Evolutionary conservation across 139 green algal genomes (phyloP).

Genomic region (Micractinium sp.): DNA sequence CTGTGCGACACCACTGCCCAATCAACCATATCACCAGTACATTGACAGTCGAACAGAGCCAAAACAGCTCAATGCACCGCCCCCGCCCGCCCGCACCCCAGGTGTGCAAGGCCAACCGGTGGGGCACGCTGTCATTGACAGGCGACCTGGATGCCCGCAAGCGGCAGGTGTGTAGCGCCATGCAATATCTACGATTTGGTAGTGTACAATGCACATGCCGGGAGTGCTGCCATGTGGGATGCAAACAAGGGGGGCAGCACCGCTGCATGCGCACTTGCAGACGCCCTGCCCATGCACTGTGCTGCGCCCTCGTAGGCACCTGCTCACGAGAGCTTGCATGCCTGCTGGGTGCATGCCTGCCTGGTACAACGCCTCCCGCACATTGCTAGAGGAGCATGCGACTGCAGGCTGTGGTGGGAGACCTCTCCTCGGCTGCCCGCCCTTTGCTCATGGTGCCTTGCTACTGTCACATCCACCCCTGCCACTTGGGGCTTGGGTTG

Average conservation of each 20-base stretch:
- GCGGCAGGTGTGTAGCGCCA: constrained; percentile 74
- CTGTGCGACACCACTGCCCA: not conserved
- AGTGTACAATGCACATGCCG: too few species aligned
- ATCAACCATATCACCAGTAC: too few species aligned
- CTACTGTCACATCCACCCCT: not conserved
- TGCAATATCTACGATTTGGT: too few species aligned
- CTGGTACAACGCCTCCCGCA: not conserved
- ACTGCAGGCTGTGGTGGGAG: too few species aligned
- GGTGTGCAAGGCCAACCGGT: constrained; percentile 86
- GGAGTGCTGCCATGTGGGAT: too few species aligned
- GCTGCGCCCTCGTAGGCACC: not conserved
- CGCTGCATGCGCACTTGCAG: not conserved
- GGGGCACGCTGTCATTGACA: constrained; percentile 88
- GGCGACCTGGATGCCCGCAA: constrained; percentile 89
- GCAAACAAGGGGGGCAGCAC: not conserved
- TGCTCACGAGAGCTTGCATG: not conserved
- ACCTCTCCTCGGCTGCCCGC: too few species aligned
- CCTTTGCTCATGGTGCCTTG: too few species aligned
- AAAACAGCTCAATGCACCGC: not conserved
- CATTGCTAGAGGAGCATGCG: too few species aligned
- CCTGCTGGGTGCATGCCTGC: not conserved
- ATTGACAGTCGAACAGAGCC: too few species aligned
- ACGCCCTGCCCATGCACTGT: too few species aligned
- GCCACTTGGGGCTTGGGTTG: not conserved
- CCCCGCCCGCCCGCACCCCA: not conserved